phyloP scores from a whole-genome alignment of 2,329 filamentous ascomycete species.

The Triangularia setosa region DNA sequence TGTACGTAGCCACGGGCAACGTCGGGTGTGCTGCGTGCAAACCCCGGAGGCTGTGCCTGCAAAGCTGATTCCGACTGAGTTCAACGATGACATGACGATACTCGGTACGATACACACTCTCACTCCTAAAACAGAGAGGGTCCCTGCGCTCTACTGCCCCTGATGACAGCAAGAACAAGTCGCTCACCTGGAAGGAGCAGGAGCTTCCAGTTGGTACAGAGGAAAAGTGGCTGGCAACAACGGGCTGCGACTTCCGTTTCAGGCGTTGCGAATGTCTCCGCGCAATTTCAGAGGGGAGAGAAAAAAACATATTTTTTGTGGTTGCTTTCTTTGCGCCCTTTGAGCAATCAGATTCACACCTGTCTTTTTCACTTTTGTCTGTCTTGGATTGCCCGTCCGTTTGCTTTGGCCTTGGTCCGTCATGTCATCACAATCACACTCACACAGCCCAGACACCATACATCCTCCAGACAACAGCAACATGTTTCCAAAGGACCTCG shows the following conservation, averaged over 20 bases:
- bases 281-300: background rate
- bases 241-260: background rate
- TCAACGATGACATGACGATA: background rate
- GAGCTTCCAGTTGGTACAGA: background rate
- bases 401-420: conserved; percentile 1
- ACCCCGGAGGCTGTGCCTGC: background rate
- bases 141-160: too few relatives aligned
- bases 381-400: background rate
- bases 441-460: background rate
- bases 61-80: background rate
- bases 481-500: background rate
- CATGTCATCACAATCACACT: conserved; percentile 2
- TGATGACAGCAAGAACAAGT: too few relatives aligned
- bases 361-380: background rate
- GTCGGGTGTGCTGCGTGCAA: background rate
- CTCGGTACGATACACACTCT: background rate
- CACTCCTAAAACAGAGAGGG: too few relatives aligned
- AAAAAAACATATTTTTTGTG: background rate
- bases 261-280: background rate
- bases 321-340: background rate
- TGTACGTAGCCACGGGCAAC: background rate
- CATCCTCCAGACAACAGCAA: background rate
- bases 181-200: background rate
- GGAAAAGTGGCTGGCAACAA: background rate
- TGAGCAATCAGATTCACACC: background rate